A percentile compares a stretch with the other conserved stretches of the same genome.
phyloP scores from a whole-genome alignment of 208 protist species.

The Crithidia bombi region DNA sequence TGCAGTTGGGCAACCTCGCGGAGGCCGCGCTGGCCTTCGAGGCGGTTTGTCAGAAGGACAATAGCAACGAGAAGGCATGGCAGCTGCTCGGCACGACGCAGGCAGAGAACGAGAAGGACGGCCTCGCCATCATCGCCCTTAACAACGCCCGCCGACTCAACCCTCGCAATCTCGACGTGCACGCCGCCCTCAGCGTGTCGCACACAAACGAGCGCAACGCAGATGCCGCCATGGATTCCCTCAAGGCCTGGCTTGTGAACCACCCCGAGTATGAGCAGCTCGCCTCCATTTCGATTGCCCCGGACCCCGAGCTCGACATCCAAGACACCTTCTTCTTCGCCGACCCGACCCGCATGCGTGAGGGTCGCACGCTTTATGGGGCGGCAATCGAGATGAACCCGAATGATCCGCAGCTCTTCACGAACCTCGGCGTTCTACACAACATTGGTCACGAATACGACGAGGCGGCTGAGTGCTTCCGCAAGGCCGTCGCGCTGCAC shows the following conservation, averaged over 20 bases:
- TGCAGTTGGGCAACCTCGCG: constrained; percentile 77
- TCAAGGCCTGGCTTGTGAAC: constrained; percentile 78
- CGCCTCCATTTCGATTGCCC: constrained; percentile 56
- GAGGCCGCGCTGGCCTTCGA: constrained; percentile 90
- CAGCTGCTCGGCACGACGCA: constrained; percentile 81
- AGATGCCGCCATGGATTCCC: constrained; percentile 66
- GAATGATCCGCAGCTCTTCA: constrained; percentile 66
- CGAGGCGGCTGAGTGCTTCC: constrained; percentile 75
- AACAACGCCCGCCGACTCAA: constrained; percentile 78
- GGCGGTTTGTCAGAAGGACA: constrained; percentile 84
- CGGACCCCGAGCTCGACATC: constrained; percentile 50
- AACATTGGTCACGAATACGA: constrained; percentile 85
- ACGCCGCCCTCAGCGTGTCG: constrained; percentile 77
- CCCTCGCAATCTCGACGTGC: constrained; percentile 70
- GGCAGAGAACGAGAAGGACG: constrained; percentile 92
- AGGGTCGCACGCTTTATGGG: constrained; percentile 69
- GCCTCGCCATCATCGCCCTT: constrained; percentile 84
- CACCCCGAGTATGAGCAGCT: constrained; percentile 86
- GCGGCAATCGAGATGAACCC: constrained; percentile 86
- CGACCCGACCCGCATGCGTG: constrained; percentile 60
- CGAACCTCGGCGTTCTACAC: constrained; percentile 84
- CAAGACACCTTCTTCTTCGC: constrained; percentile 77
- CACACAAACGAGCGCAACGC: constrained; percentile 90
- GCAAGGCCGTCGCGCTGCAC: constrained; percentile 66
- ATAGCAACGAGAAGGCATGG: constrained; percentile 76